phyloP scores from a whole-genome alignment of 2,329 filamentous ascomycete species.

The Trichoderma pleuroti region DNA sequence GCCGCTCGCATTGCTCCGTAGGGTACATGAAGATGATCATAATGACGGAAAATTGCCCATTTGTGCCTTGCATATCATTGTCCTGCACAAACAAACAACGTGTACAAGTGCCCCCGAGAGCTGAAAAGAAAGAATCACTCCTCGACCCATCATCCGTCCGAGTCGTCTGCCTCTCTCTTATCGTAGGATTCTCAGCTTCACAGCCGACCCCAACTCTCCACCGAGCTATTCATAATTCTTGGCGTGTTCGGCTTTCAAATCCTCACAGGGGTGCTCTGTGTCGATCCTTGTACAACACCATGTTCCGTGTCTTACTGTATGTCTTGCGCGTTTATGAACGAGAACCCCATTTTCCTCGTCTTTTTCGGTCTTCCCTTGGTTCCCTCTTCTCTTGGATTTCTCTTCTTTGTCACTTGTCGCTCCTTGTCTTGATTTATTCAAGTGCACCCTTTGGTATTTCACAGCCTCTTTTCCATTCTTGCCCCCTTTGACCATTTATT shows the following conservation, averaged over 20 bases:
- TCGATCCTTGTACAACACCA: background rate
- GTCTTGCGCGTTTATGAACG: background rate
- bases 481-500: background rate
- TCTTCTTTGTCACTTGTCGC: background rate
- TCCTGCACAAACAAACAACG: background rate
- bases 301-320: background rate
- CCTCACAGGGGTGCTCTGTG: background rate
- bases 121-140: background rate
- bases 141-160: background rate
- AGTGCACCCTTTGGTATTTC: no score
- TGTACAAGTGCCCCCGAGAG: background rate
- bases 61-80: background rate
- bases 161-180: background rate
- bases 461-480: background rate
- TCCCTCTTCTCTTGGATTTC: background rate
- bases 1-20: background rate
- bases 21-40: background rate
- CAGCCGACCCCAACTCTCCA: background rate
- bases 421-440: background rate
- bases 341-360: background rate
- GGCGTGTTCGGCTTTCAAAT: background rate
- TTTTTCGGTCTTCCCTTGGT: background rate
- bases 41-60: background rate
- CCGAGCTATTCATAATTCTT: background rate
- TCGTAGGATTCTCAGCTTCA: background rate